These are phyloP conservation scores for Albatrellus sp. DNA, from an alignment of 1,284 basidiomycete genomes.

Conservation along the genomic window DNA sequence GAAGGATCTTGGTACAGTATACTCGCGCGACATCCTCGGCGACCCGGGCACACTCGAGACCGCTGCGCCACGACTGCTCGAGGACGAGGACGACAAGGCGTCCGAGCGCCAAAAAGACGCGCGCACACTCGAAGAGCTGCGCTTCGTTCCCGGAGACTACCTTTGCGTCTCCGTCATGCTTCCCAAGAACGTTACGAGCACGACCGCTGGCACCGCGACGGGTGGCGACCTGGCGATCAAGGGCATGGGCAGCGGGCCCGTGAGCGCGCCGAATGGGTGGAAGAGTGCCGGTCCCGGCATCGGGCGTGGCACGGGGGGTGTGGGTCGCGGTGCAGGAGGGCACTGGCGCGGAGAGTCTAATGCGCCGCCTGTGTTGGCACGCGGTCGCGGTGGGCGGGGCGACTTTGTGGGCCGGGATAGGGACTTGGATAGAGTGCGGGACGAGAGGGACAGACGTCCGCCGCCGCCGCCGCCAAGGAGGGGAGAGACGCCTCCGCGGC, in stretches of 20 bases:
- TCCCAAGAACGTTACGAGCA: constrained; percentile 40
- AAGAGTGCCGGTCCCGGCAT: constrained; percentile 14
- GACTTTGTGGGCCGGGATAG: constrained; percentile 15
- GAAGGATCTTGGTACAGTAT: constrained; percentile 69
- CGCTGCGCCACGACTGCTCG: constrained; percentile 44
- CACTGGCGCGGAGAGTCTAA: constrained; percentile 60
- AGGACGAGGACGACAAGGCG: constrained; percentile 29
- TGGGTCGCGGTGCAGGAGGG: constrained; percentile 36
- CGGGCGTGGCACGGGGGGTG: constrained; percentile 17
- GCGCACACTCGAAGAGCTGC: constrained; percentile 60
- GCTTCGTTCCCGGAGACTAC: constrained; percentile 69
- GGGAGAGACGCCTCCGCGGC: constrained; percentile 29
- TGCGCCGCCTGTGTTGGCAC: constrained; percentile 24
- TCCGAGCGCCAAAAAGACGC: constrained; percentile 37
- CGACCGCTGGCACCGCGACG: constrained; percentile 28
- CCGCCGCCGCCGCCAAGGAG: constrained; percentile 18
- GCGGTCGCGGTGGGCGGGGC: constrained; percentile 31
- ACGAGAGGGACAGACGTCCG: constrained; percentile 21
- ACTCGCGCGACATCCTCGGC: constrained; percentile 69
- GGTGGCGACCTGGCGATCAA: constrained; percentile 31
- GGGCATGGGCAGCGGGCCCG: constrained; percentile 22
- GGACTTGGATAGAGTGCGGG: constrained; percentile 17
- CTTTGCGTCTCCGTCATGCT: constrained; percentile 57
- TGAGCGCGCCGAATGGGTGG: constrained; percentile 26
- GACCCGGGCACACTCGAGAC: constrained; percentile 49